These are phyloP conservation scores for Colletotrichum limetticola DNA, from an alignment of 2,329 filamentous ascomycete genomes.

Conservation along the genomic window DNA sequence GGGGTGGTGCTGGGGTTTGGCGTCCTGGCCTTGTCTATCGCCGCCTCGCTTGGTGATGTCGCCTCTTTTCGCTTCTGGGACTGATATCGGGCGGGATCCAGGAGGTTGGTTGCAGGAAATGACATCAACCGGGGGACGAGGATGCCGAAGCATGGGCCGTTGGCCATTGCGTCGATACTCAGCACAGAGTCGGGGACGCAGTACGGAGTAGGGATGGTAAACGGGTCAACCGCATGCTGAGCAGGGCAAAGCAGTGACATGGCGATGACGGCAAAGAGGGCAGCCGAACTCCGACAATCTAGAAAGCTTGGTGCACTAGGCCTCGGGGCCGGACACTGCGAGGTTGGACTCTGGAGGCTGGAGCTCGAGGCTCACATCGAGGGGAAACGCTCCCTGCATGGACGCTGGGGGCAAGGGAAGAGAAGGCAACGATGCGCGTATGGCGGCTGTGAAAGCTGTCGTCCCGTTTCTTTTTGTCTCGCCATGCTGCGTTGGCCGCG, in stretches of 20 bases:
- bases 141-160: conserved; percentile 1
- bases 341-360: background rate
- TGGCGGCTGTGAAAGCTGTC: background rate
- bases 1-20: conserved; percentile 13
- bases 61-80: conserved; percentile 21
- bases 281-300: background rate
- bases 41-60: conserved; percentile 18
- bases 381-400: conserved; percentile 31
- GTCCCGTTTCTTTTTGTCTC: background rate
- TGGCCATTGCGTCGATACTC: background rate
- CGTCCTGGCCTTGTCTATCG: background rate
- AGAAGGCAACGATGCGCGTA: background rate
- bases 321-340: background rate
- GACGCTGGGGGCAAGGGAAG: background rate
- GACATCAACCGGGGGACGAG: conserved; percentile 24
- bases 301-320: background rate
- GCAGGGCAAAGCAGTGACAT: background rate
- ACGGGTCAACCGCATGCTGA: background rate
- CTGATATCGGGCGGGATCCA: background rate
- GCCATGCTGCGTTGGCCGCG: background rate
- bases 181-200: background rate
- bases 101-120: conserved; percentile 30
- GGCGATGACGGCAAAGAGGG: background rate
- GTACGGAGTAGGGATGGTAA: background rate
- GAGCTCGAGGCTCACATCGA: background rate